Evolutionary conservation across 768 basidiomycete genomes (phyloP).

Genomic region (Termitomyces sp.): DNA sequence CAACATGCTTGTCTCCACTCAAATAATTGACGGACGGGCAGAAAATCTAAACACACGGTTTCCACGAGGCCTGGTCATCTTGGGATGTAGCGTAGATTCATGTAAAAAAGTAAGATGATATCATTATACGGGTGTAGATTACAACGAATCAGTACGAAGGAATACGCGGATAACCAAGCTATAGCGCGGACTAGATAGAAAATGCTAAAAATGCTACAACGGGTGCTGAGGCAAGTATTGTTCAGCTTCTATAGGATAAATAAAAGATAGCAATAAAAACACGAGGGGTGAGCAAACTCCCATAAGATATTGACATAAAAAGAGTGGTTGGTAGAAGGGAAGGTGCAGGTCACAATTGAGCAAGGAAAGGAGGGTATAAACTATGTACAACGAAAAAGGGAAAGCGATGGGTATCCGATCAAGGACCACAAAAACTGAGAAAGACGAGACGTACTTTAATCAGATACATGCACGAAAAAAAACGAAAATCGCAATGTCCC

Average conservation of each 20-base stretch:
- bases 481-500: slow-evolving; percentile 1
- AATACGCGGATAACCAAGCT: slow-evolving; percentile 11
- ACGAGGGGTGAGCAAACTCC: slow-evolving; percentile 18
- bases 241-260: slow-evolving; percentile 18
- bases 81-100: neutral
- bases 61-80: slow-evolving; percentile 8
- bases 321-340: slow-evolving; percentile 5
- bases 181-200: slow-evolving; percentile 6
- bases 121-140: slow-evolving; percentile 11
- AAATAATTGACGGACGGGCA: neutral
- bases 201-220: slow-evolving; percentile 15
- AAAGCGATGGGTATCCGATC: slow-evolving; percentile 13
- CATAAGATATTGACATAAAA: slow-evolving; percentile 10
- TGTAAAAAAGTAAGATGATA: slow-evolving; percentile 4
- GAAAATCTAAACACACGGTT: slow-evolving; percentile 8
- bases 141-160: slow-evolving; percentile 8
- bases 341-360: slow-evolving; percentile 19
- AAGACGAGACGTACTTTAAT: slow-evolving; percentile 18
- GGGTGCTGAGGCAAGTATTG: slow-evolving; percentile 13
- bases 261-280: slow-evolving; percentile 15
- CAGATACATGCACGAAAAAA: slow-evolving; percentile 23
- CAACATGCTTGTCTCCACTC: neutral
- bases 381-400: slow-evolving; percentile 26
- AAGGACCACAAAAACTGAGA: slow-evolving; percentile 2
- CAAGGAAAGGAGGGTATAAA: slow-evolving; percentile 17